These are phyloP conservation scores for Yarrowia sp. DNA, from an alignment of 805 yeast species.

Conservation along the genomic window DNA sequence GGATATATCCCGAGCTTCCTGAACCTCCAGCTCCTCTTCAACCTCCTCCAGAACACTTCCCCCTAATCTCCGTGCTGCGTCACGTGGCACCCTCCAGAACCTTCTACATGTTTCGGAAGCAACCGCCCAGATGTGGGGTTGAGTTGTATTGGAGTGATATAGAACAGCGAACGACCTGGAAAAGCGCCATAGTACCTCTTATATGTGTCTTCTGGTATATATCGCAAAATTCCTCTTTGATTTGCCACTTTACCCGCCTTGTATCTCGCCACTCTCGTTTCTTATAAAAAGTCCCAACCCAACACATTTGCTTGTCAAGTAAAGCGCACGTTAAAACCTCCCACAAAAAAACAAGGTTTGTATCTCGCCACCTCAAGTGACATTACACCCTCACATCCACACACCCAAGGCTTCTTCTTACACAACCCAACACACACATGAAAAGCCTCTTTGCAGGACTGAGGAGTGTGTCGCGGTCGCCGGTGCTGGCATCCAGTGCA, in stretches of 20 bases:
- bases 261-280: not conserved
- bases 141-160: too few relatives aligned
- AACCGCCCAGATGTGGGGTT: constrained; percentile 2
- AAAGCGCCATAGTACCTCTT: too few relatives aligned
- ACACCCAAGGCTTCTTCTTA: not conserved
- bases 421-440: constrained; percentile 7
- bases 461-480: constrained; percentile 31
- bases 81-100: constrained; percentile 6
- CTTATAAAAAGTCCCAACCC: not conserved
- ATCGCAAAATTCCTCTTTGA: too few relatives aligned
- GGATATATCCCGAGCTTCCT: too few relatives aligned
- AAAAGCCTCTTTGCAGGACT: constrained; percentile 24
- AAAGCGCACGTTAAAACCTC: not conserved
- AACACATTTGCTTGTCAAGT: not conserved
- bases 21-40: too few relatives aligned
- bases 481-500: not conserved
- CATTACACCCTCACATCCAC: not conserved
- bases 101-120: constrained; percentile 34
- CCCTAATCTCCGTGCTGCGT: constrained; percentile 6
- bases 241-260: too few relatives aligned
- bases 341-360: not conserved
- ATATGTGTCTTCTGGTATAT: too few relatives aligned
- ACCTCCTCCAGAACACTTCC: not conserved
- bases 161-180: too few relatives aligned
- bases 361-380: constrained; percentile 19